Conservation (phyloP, 169 alveolate species). For the Sarcocystis neurona region DNA sequence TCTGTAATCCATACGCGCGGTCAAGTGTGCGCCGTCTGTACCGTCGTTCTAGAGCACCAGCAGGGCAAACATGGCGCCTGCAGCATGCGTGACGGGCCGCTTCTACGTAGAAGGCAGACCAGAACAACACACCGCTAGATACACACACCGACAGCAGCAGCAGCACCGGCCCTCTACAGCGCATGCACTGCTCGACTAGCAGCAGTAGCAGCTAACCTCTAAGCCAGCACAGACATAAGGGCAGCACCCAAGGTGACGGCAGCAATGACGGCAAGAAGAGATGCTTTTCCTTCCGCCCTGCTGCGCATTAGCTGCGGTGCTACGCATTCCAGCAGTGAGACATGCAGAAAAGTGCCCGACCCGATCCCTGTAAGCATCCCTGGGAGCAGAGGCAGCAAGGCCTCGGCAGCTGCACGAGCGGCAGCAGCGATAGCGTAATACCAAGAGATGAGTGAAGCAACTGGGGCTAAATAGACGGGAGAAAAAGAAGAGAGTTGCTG, state of each 20-base stretch:
- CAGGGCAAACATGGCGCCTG: no score
- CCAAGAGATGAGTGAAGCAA: background rate
- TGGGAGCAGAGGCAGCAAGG: background rate
- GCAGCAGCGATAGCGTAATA: background rate
- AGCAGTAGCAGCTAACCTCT: no score
- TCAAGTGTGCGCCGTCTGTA: no score
- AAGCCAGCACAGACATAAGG: conserved; percentile 22
- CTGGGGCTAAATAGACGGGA: no score
- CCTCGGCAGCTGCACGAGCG: background rate
- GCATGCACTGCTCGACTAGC: no score
- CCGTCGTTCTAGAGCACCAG: no score
- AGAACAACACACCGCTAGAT: no score
- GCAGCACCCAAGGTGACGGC: conserved; percentile 23
- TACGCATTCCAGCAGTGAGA: conserved; percentile 41
- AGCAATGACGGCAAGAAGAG: conserved; percentile 16
- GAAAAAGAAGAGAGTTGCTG: background rate
- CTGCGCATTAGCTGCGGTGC: conserved; percentile 53
- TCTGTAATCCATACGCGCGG: no score
- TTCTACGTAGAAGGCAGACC: no score
- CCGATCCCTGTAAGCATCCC: conserved; percentile 51
- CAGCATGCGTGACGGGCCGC: no score
- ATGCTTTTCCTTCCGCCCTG: conserved; percentile 19
- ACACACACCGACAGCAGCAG: no score
- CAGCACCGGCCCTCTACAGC: no score
- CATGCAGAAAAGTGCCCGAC: conserved; percentile 54